Evolutionary conservation across 495 filamentous ascomycete species (phyloP).

Genomic region (Daldinia concentrica): DNA sequence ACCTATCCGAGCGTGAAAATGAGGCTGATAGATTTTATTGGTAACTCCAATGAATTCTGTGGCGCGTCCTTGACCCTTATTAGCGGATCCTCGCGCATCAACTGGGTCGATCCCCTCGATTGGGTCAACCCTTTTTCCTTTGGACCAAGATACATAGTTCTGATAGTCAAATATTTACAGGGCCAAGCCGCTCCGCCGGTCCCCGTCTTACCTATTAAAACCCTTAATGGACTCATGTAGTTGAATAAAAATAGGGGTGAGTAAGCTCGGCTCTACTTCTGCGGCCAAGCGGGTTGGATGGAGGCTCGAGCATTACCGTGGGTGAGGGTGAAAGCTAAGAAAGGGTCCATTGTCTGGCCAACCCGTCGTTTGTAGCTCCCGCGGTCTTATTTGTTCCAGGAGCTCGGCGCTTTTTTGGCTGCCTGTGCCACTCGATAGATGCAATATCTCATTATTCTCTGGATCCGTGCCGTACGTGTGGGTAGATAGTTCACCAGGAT

Average conservation of each 20-base stretch:
- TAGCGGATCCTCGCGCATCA: slow-evolving; percentile 24
- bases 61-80: slow-evolving; percentile 19
- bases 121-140: slow-evolving; percentile 13
- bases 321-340: neutral
- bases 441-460: slow-evolving; percentile 12
- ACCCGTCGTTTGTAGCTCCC: slow-evolving; percentile 11
- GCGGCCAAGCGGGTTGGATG: neutral
- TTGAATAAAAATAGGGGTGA: slow-evolving; percentile 24
- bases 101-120: slow-evolving; percentile 23
- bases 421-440: slow-evolving; percentile 16
- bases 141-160: slow-evolving; percentile 6
- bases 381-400: slow-evolving; percentile 4
- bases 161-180: neutral
- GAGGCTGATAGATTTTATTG: slow-evolving; percentile 26
- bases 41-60: slow-evolving; percentile 10
- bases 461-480: slow-evolving; percentile 17
- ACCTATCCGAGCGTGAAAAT: slow-evolving; percentile 16
- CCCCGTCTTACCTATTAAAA: slow-evolving; percentile 11
- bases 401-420: slow-evolving; percentile 14
- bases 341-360: slow-evolving; percentile 20
- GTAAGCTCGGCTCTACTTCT: slow-evolving; percentile 15
- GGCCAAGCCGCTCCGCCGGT: slow-evolving; percentile 32
- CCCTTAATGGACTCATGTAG: slow-evolving; percentile 15
- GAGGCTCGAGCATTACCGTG: slow-evolving; percentile 15
- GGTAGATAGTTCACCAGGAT: slow-evolving; percentile 9